These are phyloP conservation scores for Phytophthora tentaculata DNA, from an alignment of 352 stramenopile species.

Conservation along the genomic window DNA sequence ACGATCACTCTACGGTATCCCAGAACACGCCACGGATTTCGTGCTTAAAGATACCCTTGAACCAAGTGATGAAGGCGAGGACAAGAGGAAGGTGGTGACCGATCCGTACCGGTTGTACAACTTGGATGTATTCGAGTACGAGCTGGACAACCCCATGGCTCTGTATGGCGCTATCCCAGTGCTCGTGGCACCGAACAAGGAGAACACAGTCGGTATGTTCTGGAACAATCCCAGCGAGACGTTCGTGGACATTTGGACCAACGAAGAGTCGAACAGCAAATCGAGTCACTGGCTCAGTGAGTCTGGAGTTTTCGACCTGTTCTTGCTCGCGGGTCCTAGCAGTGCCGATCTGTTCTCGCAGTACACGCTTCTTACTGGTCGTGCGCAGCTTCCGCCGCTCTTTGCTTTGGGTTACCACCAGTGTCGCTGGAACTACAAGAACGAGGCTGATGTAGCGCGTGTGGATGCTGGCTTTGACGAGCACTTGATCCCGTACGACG, in stretches of 20 bases:
- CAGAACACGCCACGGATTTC: conserved; percentile 96
- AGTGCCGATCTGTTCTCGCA: conserved; percentile 88
- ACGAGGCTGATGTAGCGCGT: conserved; percentile 95
- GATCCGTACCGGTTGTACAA: conserved; percentile 99
- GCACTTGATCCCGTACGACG: conserved; percentile 98
- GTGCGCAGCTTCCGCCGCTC: conserved; percentile 92
- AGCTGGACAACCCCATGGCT: conserved; percentile 98
- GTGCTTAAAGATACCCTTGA: conserved; percentile 93
- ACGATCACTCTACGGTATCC: conserved; percentile 95
- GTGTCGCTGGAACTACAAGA: conserved; percentile 99
- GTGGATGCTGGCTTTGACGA: conserved; percentile 94
- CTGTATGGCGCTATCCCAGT: conserved; percentile 94
- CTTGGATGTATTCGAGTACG: conserved; percentile 99
- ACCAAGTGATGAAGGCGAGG: conserved; percentile 17
- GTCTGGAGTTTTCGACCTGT: conserved; percentile 97
- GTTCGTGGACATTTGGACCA: conserved; percentile 96
- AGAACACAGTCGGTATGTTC: conserved; percentile 94
- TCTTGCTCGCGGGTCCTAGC: conserved; percentile 93
- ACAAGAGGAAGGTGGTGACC: conserved; percentile 45
- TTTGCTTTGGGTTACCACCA: conserved; percentile 99
- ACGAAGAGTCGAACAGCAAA: conserved; percentile 52
- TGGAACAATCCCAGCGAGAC: conserved; percentile 99
- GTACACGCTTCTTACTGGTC: conserved; percentile 95
- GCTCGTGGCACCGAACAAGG: conserved; percentile 66
- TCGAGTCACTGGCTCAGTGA: conserved; percentile 95